A percentile compares a stretch with the other conserved stretches of the same genome.
Conservation (phyloP, 1,284 basidiomycete genomes). For the Inonotus hispidus region DNA sequence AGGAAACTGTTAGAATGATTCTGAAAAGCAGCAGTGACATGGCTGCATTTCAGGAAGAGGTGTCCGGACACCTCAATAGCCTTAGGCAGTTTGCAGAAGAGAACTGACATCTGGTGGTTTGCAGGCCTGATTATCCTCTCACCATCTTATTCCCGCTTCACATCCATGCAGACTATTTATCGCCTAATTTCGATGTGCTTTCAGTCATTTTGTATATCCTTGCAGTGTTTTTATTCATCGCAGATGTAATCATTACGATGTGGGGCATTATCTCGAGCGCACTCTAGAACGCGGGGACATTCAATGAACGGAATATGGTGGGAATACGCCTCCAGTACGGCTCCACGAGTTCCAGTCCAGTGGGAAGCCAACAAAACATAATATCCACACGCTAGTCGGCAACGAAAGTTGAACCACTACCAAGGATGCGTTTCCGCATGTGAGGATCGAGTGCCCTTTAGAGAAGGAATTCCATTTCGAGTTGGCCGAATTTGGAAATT, state of each 20-base stretch:
- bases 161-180: neutral
- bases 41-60: constrained; percentile 69
- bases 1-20: constrained; percentile 73
- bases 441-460: neutral
- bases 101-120: constrained; percentile 26
- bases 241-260: neutral
- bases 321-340: neutral
- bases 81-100: constrained; percentile 63
- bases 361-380: neutral
- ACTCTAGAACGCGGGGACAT: neutral
- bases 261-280: neutral
- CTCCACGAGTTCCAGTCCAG: neutral
- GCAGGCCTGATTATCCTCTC: neutral
- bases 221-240: neutral
- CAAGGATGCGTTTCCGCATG: neutral
- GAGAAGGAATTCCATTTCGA: neutral
- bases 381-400: neutral
- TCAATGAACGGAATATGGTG: neutral
- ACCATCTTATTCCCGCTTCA: neutral
- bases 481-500: neutral
- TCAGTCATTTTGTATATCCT: neutral
- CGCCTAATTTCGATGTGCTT: neutral
- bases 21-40: constrained; percentile 77
- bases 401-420: neutral
- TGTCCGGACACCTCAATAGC: constrained; percentile 60